Conservation (phyloP, 129 eudicot species). For the Centrapalus pauciflorus region DNA sequence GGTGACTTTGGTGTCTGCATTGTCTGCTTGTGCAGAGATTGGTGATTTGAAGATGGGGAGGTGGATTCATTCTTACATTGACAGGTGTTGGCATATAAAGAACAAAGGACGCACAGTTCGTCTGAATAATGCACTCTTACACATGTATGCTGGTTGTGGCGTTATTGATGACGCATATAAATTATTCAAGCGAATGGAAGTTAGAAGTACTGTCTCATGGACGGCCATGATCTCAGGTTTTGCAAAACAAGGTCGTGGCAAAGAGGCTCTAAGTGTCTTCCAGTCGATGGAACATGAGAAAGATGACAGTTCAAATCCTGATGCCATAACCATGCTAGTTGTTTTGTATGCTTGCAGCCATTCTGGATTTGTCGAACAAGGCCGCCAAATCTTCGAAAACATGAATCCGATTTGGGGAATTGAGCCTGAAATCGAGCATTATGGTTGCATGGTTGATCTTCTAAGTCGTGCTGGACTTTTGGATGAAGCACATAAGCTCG, state of each 20-base stretch:
- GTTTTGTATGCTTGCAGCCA: conserved; percentile 71
- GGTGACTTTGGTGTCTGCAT: conserved; percentile 37
- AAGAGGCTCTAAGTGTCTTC: conserved; percentile 54
- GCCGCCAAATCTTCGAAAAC: conserved; percentile 35
- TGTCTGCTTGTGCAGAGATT: conserved; percentile 76
- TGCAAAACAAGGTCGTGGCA: conserved; percentile 61
- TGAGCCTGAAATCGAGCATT: conserved; percentile 59
- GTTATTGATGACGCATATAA: conserved; percentile 42
- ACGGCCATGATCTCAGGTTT: conserved; percentile 66
- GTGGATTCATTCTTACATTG: conserved; percentile 57
- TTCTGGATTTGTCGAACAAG: conserved; percentile 60
- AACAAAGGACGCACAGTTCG: conserved; percentile 28
- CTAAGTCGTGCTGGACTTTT: conserved; percentile 66
- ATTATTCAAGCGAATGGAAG: conserved; percentile 41
- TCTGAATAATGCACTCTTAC: conserved; percentile 53
- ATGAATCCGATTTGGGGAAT: conserved; percentile 46
- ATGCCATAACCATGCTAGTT: conserved; percentile 49
- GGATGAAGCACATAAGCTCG: conserved; percentile 53
- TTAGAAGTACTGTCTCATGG: conserved; percentile 53
- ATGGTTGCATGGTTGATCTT: conserved; percentile 79
- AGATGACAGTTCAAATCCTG: conserved; percentile 34
- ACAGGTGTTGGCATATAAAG: not conserved
- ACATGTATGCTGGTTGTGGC: conserved; percentile 82
- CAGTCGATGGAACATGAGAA: conserved; percentile 36
- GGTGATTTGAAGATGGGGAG: conserved; percentile 62